A percentile compares a stretch with the other conserved stretches of the same genome.
Conservation (phyloP, 306 rosid genomes). For the Nissolia schottii region DNA sequence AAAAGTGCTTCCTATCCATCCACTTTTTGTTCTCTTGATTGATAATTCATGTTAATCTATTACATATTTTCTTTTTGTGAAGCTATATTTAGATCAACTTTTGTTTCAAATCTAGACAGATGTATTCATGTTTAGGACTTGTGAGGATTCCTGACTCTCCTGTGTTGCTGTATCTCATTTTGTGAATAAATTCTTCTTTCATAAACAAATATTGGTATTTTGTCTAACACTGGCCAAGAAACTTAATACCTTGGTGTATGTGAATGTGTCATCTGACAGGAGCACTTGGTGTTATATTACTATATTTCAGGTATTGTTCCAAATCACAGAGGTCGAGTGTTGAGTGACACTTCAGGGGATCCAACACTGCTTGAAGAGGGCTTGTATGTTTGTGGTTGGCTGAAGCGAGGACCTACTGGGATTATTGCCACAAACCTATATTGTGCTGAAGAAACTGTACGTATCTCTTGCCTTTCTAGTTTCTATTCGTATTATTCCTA, state of each 20-base stretch:
- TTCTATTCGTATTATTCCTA: constrained; percentile 7
- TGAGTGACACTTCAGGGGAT: constrained; percentile 40
- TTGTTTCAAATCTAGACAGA: not conserved
- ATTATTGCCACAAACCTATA: constrained; percentile 84
- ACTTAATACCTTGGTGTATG: not conserved
- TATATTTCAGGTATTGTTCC: constrained; percentile 74
- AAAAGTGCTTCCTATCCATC: not conserved
- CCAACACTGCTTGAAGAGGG: constrained; percentile 54
- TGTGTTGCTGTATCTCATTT: not conserved
- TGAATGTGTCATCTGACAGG: not conserved
- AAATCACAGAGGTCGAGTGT: constrained; percentile 72
- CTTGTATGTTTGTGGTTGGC: constrained; percentile 92
- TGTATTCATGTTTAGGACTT: not conserved
- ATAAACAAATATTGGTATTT: not conserved
- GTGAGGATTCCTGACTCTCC: not conserved
- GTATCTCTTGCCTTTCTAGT: constrained; percentile 27
- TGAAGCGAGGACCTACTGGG: constrained; percentile 99
- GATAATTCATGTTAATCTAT: not conserved
- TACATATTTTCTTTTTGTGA: not conserved
- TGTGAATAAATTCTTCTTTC: not conserved
- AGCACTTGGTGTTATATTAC: not conserved
- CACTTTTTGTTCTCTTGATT: not conserved
- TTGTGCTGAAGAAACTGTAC: constrained; percentile 90
- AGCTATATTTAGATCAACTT: not conserved
- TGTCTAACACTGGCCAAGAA: not conserved